Evolutionary conservation across 257 asterid genomes (phyloP), one percentile per base, ranked within the genome.

Genomic region (Cruciata laevipes): DNA sequence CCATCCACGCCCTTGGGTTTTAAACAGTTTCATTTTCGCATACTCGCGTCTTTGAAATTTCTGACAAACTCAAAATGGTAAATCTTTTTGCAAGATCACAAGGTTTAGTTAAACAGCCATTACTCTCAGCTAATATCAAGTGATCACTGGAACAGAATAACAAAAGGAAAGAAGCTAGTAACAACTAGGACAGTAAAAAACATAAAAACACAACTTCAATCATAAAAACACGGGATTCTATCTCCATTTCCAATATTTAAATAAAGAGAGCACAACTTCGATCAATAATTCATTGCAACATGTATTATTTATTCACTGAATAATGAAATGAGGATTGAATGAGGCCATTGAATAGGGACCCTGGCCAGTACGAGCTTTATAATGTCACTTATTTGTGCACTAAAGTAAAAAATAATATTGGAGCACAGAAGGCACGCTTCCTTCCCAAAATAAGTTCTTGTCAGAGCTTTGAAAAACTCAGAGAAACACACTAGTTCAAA

Each of bases 1-100:
- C 94, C 98, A 92, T 63, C 98, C 97, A 74, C 95, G 89, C 68
- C 96, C 97, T 73, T 86, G 93, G 69, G 97, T 92, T 67, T 84
- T 79, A 77, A 86, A 83, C 83, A 92, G 74, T 83, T 76, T 89
- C 51, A 86, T 85, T 75, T 86, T 82, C n/a, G 86, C 90, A 67
- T 86, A 81, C 74, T 87, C 90, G 69, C 87, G 79, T 73, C 82
- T 87, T 81, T 89, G 97, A 79, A 92, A 92, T 81, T 82, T 86
- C 98, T 92, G 87, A 27, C 63, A 75, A 65, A 44, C 76, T 40
- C 68, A 77, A 51, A 47, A 44, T 10, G 61, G 68, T 56, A 65
- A 65, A 69, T 56, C 52, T 68, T 66, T 23, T 66, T 37, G 31
- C 16, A 32, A 23, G 24, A 56, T 55, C 47, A 35, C 64, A 69